A percentile compares a stretch with the other conserved stretches of the same genome.
Evolutionary conservation across 805 yeast species (phyloP).

Genomic region (Candida pseudoglaebosa): DNA sequence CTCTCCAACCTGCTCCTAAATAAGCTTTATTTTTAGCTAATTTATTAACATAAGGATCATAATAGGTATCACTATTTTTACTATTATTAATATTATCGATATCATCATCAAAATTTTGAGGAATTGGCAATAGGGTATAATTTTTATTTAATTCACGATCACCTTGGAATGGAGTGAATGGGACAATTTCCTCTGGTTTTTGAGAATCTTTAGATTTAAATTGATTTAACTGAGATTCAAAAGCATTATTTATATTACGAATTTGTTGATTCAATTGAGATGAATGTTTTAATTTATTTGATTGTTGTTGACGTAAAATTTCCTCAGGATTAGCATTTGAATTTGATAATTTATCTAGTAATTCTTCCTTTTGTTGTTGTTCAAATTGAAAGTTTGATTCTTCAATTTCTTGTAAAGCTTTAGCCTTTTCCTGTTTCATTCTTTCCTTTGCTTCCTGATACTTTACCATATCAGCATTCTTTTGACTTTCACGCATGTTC

Average conservation of each 20-base stretch:
- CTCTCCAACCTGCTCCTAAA: slow-evolving; percentile 81
- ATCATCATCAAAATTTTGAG: slow-evolving; percentile 20
- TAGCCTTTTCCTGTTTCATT: slow-evolving; percentile 62
- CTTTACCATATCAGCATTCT: slow-evolving; percentile 60
- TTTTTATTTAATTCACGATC: slow-evolving; percentile 61
- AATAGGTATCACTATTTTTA: slow-evolving; percentile 17
- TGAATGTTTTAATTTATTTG: slow-evolving; percentile 51
- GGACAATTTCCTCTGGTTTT: slow-evolving; percentile 32
- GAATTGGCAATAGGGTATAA: slow-evolving; percentile 42
- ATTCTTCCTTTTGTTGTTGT: slow-evolving; percentile 38
- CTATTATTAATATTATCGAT: slow-evolving; percentile 24
- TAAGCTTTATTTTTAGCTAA: slow-evolving; percentile 59
- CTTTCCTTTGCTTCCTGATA: slow-evolving; percentile 53
- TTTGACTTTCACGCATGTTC: slow-evolving; percentile 60
- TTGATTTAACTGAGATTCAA: slow-evolving; percentile 36
- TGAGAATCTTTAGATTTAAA: slow-evolving; percentile 21
- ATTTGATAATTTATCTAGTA: slow-evolving; percentile 35
- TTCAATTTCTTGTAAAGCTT: slow-evolving; percentile 59
- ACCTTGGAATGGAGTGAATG: slow-evolving; percentile 94
- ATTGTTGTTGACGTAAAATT: slow-evolving; percentile 35
- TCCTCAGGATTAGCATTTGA: slow-evolving; percentile 35
- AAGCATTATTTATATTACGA: slow-evolving; percentile 56
- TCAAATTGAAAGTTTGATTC: slow-evolving; percentile 37
- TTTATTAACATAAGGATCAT: slow-evolving; percentile 45
- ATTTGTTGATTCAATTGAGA: slow-evolving; percentile 60